phyloP scores from a whole-genome alignment of 768 basidiomycete genomes.

The Mycena alexandri region DNA sequence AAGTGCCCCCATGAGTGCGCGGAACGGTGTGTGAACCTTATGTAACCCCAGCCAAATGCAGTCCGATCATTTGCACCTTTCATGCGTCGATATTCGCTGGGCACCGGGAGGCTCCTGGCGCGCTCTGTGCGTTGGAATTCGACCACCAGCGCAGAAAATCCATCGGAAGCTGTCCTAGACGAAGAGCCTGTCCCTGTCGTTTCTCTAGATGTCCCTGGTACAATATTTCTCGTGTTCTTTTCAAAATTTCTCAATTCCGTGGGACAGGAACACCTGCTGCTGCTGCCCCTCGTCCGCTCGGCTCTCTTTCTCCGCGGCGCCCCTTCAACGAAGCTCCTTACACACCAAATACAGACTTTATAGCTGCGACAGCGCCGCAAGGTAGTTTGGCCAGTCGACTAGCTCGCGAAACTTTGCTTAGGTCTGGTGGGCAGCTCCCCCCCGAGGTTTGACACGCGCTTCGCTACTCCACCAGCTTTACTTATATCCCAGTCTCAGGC shows the following conservation, averaged over 20 bases:
- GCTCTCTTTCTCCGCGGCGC: not conserved
- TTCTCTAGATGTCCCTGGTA: conserved; percentile 10
- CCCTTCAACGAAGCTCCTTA: conserved; percentile 5
- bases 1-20: conserved; percentile 50
- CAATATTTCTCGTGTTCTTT: not conserved
- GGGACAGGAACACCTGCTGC: not conserved
- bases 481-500: too few species aligned
- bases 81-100: conserved; percentile 29
- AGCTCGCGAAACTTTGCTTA: not conserved
- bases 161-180: not conserved
- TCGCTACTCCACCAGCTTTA: too few species aligned
- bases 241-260: not conserved
- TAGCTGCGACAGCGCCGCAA: conserved; percentile 14
- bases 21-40: not conserved
- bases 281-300: not conserved
- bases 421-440: too few species aligned
- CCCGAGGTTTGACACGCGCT: too few species aligned
- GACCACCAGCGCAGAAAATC: not conserved
- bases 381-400: conserved; percentile 23
- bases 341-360: conserved; percentile 5
- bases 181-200: not conserved
- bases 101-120: conserved; percentile 12
- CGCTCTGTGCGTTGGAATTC: conserved; percentile 32
- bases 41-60: not conserved
- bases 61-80: not conserved